Base-by-base conservation (phyloP, 768 basidiomycete species). In the Rhizopogon roseolus region DNA sequence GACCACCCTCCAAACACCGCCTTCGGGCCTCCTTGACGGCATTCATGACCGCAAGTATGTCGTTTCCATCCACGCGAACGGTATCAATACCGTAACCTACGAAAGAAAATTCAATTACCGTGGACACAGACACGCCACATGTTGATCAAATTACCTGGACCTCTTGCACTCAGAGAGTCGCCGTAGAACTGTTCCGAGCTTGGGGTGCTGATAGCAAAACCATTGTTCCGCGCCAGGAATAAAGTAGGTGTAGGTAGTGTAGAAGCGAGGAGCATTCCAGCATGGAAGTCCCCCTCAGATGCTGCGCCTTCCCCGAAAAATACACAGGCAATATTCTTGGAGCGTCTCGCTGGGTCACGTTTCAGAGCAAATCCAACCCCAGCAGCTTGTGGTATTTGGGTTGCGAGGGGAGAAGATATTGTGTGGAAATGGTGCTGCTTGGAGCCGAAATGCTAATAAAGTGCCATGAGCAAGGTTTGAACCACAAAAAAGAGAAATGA, bases 231-330 rank as follows among this genome's bases (percentile, higher is more conserved):
- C 11, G 81, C 86, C 54, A 91, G 79, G 69, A 81, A 93, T 16
- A 91, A 67, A 4, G 84, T 83, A 2, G 89, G 89, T 2, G 84
- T 81, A 0, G 88, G 82, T 27, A 93, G 75, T 0, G 86, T 88
- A 3, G 88, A 90, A 25, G 86, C 86, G 44, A 91, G 77, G 52
- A 89, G 79, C 64, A 94, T 75, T 27, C 93, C 95, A 0, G 94
- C 95, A 64, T 98, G 94, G 66, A 96, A 96, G 68, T 97, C 94
- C 54, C 93, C 93, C 71, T 96, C 94, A 2, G 90, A 92, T 2
- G 93, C 92, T 7, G 93, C 92, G 56, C 93, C 94, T 71, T 98
- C 95, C 22, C 94, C 94, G 58, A 96, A 95, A 69, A 85, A 97
- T 49, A 91, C 92, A 9, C 85, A 88, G 0, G 94, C 93, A 46